Conservation (phyloP, 257 asterid genomes). For the Cruciata laevipes region DNA sequence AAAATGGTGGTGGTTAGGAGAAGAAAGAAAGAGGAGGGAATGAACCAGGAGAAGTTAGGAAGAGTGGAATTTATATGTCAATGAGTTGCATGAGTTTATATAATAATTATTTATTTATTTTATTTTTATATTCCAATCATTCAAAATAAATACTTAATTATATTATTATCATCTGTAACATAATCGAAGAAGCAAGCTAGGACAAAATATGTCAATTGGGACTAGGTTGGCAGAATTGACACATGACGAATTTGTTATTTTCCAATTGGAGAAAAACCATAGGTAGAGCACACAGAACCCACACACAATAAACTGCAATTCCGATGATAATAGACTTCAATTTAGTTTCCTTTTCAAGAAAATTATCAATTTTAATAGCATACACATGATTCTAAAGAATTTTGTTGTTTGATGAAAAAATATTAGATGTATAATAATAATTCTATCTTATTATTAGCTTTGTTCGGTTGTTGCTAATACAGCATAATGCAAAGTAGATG, state of each 20-base stretch:
- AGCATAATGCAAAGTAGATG: neutral
- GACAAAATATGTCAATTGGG: conserved; percentile 27
- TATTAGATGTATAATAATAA: neutral
- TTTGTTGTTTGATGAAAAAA: no score
- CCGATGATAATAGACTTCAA: neutral
- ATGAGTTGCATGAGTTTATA: neutral
- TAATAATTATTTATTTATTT: no score
- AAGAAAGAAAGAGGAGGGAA: conserved; percentile 28
- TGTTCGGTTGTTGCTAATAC: neutral
- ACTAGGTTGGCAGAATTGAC: conserved; percentile 19
- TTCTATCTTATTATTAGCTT: neutral
- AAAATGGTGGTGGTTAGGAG: conserved; percentile 23
- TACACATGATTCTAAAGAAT: no score
- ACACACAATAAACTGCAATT: neutral
- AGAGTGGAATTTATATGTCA: neutral
- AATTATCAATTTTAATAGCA: no score
- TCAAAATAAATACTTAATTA: neutral
- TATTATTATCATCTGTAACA: no score
- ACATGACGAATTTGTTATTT: conserved; percentile 10
- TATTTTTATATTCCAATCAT: neutral
- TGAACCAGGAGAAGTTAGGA: conserved; percentile 24
- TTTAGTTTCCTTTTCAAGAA: no score
- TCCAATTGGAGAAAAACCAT: neutral
- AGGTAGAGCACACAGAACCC: no score
- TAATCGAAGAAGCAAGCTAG: conserved; percentile 12